Conservation (phyloP, 2,329 filamentous ascomycete species). For the Talaromyces sp. region DNA sequence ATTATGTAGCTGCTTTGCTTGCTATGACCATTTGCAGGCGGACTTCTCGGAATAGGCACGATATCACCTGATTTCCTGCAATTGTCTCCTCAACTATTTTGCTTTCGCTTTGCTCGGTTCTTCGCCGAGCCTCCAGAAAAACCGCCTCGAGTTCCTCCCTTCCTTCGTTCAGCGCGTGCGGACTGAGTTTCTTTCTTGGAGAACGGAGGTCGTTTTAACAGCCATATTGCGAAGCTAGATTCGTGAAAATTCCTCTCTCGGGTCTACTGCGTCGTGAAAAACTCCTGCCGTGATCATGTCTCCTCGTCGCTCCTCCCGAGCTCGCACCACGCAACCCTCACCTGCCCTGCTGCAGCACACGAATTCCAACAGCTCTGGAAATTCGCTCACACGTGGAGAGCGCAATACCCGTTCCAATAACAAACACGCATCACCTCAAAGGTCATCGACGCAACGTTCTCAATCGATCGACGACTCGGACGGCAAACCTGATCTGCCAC, state of each 20-base stretch:
- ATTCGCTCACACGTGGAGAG: slow-evolving; percentile 70
- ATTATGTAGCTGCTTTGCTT: slow-evolving; percentile 42
- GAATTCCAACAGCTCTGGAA: slow-evolving; percentile 69
- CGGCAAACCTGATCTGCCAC: slow-evolving; percentile 59
- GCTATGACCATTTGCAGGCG: slow-evolving; percentile 31
- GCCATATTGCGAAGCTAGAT: slow-evolving; percentile 1
- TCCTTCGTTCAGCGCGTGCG: slow-evolving; percentile 26
- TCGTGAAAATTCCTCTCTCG: neutral
- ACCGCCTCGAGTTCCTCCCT: slow-evolving; percentile 19
- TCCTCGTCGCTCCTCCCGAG: slow-evolving; percentile 87
- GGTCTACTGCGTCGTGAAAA: neutral
- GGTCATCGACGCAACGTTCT: slow-evolving; percentile 63
- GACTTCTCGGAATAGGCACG: slow-evolving; percentile 24
- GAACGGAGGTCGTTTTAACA: neutral
- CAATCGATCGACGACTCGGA: slow-evolving; percentile 56
- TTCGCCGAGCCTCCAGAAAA: slow-evolving; percentile 16
- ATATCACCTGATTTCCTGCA: slow-evolving; percentile 23
- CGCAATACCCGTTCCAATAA: slow-evolving; percentile 68
- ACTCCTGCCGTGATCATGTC: slow-evolving; percentile 47
- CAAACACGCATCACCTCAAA: slow-evolving; percentile 69
- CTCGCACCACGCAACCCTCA: slow-evolving; percentile 70
- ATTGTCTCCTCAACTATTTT: slow-evolving; percentile 21
- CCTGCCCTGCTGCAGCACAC: slow-evolving; percentile 71
- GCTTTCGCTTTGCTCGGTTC: slow-evolving; percentile 20
- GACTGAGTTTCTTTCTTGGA: slow-evolving; percentile 19